Base-by-base conservation (phyloP, 2,329 filamentous ascomycete genomes). In the Ascochyta rabiei region DNA sequence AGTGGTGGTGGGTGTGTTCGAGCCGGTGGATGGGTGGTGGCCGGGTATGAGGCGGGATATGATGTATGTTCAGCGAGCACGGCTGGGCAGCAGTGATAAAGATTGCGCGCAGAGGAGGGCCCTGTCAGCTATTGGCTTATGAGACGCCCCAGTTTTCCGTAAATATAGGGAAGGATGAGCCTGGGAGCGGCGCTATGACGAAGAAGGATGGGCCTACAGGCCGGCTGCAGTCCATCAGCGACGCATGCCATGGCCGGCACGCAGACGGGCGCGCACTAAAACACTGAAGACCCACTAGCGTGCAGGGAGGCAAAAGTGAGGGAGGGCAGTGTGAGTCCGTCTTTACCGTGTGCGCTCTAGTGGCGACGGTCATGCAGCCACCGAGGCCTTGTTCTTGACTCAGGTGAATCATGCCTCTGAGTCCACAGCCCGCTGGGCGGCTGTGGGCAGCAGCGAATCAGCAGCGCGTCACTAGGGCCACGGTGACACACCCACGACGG, bases 131-230 rank as follows among this genome's bases (percentile, higher is more conserved):
- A 73, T 73, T 72, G 71, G 68, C 60, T 59, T 26, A 48, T 35
- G 39, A 56, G 39, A 48, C 34, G 66, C 64, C 68, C 70, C 63
- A 61, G 64, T 64, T 64, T 66, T 69, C 63, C 62, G 68, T 70
- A 74, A 73, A 73, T 73, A 74, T 68, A 73, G 67, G 69, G 67
- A 68, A 70, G 69, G 70, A 71, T 64, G 62, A 57, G 66, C 58
- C 66, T 71, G 66, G 59, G 50, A 64, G 60, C 48, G 37, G 64
- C 67, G 70, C 71, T 67, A 74, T 74, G 72, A 74, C 72, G 71
- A 71, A 69, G 63, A 66, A 64, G 69, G 69, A 61, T 64, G 67
- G 57, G 63, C 59, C 61, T 58, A 69, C 69, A 71, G 68, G 62
- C 64, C 60, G 56, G 49, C 63, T 63, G 63, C 63, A 68, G 63